Base-by-base conservation (phyloP, 75 land plant genomes). In the Pinus tabuliformis region DNA sequence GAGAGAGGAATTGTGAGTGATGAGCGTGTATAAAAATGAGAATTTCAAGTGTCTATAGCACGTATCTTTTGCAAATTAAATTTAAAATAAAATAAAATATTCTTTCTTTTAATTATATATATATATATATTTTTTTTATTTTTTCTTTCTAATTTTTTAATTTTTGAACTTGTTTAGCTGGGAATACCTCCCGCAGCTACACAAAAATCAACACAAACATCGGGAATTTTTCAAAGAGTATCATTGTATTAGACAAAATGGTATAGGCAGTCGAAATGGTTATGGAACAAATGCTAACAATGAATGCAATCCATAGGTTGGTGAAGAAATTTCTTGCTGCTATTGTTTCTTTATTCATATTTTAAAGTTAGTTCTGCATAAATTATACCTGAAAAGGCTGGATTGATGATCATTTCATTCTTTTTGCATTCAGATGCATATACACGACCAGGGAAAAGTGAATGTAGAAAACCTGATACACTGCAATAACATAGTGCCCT, bases 371-470 rank as follows among this genome's bases (percentile, higher is more conserved):
- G 16, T 64, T 64, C 42, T 36, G 42, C 68, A 33, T 30, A 64
- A 64, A 42, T 33, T 64, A 18, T 64, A 20, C 20, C 18, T 64
- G 39, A 64, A 64, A 37, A 6, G 18, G 36, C 17, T 36, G 16
- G 20, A 64, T 64, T 17, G 42, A 20, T 17, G 36, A 36, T 17
- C 18, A 2, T 49, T 49, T 49, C 54, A 49, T 49, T 49, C 2
- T 6, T 64, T 36, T 33, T 64, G n/a, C 42, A 49, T 64, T 33
- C 42, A 64, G 68, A 64, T 64, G 68, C 20, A 64, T 64, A 6
- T 64, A 37, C 39, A 64, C 28, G 37, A 64, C 36, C n/a, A 36
- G 16, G 68, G 68, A 64, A 64, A 63, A 64, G 36, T 64, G n/a
- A 33, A 64, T 64, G 37, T 17, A 64, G 18, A 6, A 64, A 64